Conservation (phyloP, 2,329 filamentous ascomycete genomes). For the Aspergillus novoparasiticus region DNA sequence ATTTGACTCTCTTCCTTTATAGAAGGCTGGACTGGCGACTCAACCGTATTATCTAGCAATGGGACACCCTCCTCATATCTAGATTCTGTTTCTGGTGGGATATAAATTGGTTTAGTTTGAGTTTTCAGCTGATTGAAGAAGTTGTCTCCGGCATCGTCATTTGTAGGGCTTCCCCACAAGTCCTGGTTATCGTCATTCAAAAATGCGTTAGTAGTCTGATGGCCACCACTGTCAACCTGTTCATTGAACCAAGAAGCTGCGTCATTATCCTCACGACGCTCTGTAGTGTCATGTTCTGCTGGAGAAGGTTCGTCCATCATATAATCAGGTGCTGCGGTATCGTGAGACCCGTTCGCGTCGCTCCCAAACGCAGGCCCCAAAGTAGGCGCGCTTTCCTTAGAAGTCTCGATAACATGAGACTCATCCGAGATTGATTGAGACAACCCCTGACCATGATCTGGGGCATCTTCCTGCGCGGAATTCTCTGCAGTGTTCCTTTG, state of each 20-base stretch:
- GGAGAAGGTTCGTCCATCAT: not conserved
- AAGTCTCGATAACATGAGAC: not conserved
- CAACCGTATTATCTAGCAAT: conserved; percentile 51
- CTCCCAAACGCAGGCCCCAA: not conserved
- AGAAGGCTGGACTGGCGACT: conserved; percentile 28
- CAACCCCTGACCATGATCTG: not conserved
- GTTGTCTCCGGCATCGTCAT: conserved; percentile 51
- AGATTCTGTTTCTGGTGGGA: conserved; percentile 51
- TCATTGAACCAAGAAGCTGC: conserved; percentile 7
- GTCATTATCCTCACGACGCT: not conserved
- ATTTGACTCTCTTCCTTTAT: conserved; percentile 28
- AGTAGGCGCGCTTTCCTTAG: not conserved
- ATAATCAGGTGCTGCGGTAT: not conserved
- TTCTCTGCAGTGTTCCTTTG: not conserved
- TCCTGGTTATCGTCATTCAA: conserved; percentile 17
- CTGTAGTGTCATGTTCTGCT: not conserved
- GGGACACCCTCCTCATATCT: conserved; percentile 73
- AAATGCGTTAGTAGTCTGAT: conserved; percentile 16
- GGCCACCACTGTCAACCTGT: conserved; percentile 5
- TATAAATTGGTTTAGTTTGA: conserved; percentile 43
- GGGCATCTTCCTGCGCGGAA: not conserved
- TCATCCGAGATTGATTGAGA: not conserved
- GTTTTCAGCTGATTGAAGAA: conserved; percentile 62
- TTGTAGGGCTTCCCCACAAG: conserved; percentile 51
- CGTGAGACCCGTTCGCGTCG: not conserved